A percentile compares a stretch with the other conserved stretches of the same genome.
Evolutionary conservation across 2,329 filamentous ascomycete species (phyloP).

Genomic region (Tolypocladium capitatum): DNA sequence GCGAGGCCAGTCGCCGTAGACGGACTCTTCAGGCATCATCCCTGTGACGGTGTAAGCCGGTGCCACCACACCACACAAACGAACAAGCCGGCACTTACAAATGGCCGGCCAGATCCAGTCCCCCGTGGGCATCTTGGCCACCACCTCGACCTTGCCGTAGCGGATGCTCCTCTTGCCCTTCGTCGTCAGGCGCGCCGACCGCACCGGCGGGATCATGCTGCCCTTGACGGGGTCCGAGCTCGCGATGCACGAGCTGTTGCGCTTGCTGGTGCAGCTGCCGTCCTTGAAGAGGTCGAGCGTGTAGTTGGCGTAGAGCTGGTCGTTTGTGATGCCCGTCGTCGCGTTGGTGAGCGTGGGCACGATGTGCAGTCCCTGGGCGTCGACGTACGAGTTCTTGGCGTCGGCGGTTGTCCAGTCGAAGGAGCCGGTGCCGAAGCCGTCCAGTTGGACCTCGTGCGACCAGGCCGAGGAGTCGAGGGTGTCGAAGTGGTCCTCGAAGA

Average conservation of each 20-base stretch:
- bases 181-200: constrained; percentile 33
- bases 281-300: constrained; percentile 29
- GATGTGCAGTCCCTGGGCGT: constrained; percentile 37
- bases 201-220: constrained; percentile 34
- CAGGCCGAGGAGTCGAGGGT: constrained; percentile 30
- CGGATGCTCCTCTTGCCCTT: constrained; percentile 8
- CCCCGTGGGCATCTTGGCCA: constrained; percentile 36
- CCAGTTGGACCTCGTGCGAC: constrained; percentile 32
- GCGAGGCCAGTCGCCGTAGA: constrained; percentile 36
- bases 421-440: constrained; percentile 31
- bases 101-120: constrained; percentile 43
- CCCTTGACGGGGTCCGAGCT: constrained; percentile 28
- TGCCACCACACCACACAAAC: background rate
- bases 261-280: constrained; percentile 27
- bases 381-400: constrained; percentile 31
- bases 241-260: constrained; percentile 21
- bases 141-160: constrained; percentile 32
- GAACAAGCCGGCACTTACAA: constrained; percentile 9
- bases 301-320: constrained; percentile 24
- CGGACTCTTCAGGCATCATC: constrained; percentile 36
- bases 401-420: constrained; percentile 43
- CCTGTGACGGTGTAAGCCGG: constrained; percentile 6
- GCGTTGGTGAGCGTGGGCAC: constrained; percentile 37
- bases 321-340: constrained; percentile 22
- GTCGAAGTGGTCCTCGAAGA: constrained; percentile 36